Conservation (phyloP, 2,329 filamentous ascomycete genomes). For the Pseudopithomyces chartarum region DNA sequence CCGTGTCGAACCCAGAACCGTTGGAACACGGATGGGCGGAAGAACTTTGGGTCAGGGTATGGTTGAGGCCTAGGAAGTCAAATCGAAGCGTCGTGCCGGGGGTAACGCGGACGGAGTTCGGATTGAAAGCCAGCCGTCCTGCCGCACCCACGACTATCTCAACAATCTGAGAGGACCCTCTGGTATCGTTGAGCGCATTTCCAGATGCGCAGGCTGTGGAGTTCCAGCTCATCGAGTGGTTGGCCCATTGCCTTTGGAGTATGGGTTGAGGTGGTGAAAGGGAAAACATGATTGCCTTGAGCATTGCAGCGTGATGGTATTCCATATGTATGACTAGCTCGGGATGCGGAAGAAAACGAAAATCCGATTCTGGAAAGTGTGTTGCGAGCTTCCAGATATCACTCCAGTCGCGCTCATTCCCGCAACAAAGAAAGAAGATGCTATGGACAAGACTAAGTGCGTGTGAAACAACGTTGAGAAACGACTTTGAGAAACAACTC, state of each 20-base stretch:
- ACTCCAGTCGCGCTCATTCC: too few species aligned
- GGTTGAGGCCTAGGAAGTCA: constrained; percentile 11
- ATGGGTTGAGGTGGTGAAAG: background rate
- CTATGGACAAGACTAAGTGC: background rate
- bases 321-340: background rate
- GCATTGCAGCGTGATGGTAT: background rate
- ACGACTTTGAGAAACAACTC: too few species aligned
- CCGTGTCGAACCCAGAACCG: constrained; percentile 4
- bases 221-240: background rate
- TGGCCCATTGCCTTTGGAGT: background rate
- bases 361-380: background rate
- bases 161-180: constrained; percentile 2
- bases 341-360: background rate
- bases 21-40: constrained; percentile 6
- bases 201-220: background rate
- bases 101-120: constrained; percentile 3
- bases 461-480: background rate
- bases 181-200: background rate
- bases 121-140: constrained; percentile 11
- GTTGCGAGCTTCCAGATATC: background rate
- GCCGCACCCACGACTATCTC: constrained; percentile 10
- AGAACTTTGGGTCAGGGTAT: constrained; percentile 11
- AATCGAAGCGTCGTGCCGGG: constrained; percentile 11
- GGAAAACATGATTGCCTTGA: background rate
- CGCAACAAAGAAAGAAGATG: too few species aligned